Percentiles rank a stretch among this genome's conserved stretches.
Conservation (phyloP, 371 early-diverging fungal genomes). For the Nematocida sp. region DNA sequence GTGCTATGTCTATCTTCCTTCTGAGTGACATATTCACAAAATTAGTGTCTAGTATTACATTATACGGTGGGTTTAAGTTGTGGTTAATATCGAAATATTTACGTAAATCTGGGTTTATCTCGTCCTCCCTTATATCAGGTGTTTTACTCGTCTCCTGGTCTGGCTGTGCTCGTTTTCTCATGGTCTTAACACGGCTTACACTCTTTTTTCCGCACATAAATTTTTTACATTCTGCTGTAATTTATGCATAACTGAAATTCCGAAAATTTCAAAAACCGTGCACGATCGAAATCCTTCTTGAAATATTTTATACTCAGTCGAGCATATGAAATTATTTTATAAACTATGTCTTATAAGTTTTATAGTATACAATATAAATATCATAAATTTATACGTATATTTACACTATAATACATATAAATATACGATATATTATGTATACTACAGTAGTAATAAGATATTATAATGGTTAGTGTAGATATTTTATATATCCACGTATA, state of each 20-base stretch:
- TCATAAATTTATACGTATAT: too few relatives aligned
- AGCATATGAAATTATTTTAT: too few relatives aligned
- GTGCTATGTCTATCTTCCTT: constrained; percentile 90
- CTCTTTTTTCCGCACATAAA: constrained; percentile 58
- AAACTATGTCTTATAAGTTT: too few relatives aligned
- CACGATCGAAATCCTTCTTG: too few relatives aligned
- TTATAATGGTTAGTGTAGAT: too few relatives aligned
- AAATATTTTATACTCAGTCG: too few relatives aligned
- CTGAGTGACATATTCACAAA: constrained; percentile 98
- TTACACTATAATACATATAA: too few relatives aligned
- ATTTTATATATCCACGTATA: too few relatives aligned
- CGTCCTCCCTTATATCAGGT: constrained; percentile 49
- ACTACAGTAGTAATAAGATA: too few relatives aligned
- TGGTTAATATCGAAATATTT: constrained; percentile 82
- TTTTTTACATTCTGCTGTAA: constrained; percentile 11
- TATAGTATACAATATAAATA: too few relatives aligned
- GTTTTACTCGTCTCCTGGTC: constrained; percentile 18
- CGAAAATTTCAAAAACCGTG: too few relatives aligned
- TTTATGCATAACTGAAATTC: neutral
- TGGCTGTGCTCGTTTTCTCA: constrained; percentile 22
- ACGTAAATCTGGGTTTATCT: constrained; percentile 54
- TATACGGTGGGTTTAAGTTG: constrained; percentile 93
- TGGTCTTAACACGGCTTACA: constrained; percentile 35
- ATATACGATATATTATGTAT: too few relatives aligned
- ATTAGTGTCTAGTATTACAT: constrained; percentile 95